A percentile compares a stretch with the other conserved stretches of the same genome.
Evolutionary conservation across 2,329 filamentous ascomycete genomes (phyloP).

Genomic region (Trichoderma sp.): DNA sequence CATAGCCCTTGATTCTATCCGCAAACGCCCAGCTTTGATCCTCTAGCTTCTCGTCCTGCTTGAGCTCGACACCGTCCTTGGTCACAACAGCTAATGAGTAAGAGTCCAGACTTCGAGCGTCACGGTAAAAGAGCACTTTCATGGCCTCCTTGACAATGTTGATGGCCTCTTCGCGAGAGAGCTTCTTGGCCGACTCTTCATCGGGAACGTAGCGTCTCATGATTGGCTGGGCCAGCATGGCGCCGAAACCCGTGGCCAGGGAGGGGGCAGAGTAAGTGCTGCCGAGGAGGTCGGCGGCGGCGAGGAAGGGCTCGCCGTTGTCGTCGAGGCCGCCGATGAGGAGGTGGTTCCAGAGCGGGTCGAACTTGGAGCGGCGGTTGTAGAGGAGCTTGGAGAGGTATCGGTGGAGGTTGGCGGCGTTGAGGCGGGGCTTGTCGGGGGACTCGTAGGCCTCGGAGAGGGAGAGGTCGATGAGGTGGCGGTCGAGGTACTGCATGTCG

Average conservation of each 20-base stretch:
- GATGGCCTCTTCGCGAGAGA: conserved; percentile 78
- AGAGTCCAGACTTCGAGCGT: conserved; percentile 86
- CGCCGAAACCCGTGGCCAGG: conserved; percentile 90
- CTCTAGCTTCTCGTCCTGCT: conserved; percentile 85
- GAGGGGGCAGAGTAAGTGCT: conserved; percentile 88
- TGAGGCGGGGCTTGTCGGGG: conserved; percentile 56
- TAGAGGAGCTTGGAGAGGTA: conserved; percentile 97
- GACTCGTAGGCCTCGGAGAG: conserved; percentile 83
- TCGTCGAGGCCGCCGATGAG: conserved; percentile 88
- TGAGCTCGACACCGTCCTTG: conserved; percentile 82
- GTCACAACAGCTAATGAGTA: conserved; percentile 92
- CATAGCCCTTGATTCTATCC: conserved; percentile 91
- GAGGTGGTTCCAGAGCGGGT: conserved; percentile 96
- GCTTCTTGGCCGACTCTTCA: conserved; percentile 70
- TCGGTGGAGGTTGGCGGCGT: conserved; percentile 92
- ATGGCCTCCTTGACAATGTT: conserved; percentile 86
- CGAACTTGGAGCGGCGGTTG: conserved; percentile 90
- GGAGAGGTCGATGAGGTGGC: conserved; percentile 78
- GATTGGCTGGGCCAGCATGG: conserved; percentile 89
- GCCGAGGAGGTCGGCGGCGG: conserved; percentile 86
- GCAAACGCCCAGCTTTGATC: conserved; percentile 98
- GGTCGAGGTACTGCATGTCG: conserved; percentile 98
- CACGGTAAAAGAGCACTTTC: conserved; percentile 98
- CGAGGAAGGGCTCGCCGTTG: conserved; percentile 80
- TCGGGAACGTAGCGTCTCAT: conserved; percentile 82